Percentiles rank a stretch among this genome's conserved stretches.
Evolutionary conservation across 192 early-diverging fungal genomes (phyloP).

Genomic region (Coemansia sp.): DNA sequence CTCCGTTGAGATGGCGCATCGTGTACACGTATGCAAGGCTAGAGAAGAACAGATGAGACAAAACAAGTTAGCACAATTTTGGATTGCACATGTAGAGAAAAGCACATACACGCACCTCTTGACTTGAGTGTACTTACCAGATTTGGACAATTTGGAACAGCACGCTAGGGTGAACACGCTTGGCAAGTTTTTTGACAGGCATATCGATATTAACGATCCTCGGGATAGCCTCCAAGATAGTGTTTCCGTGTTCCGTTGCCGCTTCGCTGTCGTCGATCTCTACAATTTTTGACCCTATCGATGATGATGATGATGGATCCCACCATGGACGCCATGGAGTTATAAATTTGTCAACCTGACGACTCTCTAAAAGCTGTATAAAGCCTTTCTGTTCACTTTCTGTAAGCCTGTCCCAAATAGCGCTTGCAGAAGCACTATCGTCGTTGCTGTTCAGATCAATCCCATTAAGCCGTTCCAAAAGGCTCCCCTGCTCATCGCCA

Average conservation of each 20-base stretch:
- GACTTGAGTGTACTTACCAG: conserved; percentile 11
- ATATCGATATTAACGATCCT: conserved; percentile 23
- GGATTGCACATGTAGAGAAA: too few relatives aligned
- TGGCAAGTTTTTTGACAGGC: conserved; percentile 15
- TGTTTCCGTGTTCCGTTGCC: neutral
- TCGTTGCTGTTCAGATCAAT: conserved; percentile 19
- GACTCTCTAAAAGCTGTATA: conserved; percentile 14
- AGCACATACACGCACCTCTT: too few relatives aligned
- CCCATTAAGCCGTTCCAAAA: conserved; percentile 28
- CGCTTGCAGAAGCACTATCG: conserved; percentile 3
- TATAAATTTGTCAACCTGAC: conserved; percentile 19
- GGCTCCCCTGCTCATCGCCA: neutral
- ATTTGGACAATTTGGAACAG: conserved; percentile 42
- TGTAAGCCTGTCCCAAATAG: conserved; percentile 35
- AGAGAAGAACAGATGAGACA: neutral
- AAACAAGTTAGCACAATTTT: neutral
- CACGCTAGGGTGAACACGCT: conserved; percentile 45
- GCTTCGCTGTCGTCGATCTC: conserved; percentile 4
- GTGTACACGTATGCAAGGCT: conserved; percentile 46
- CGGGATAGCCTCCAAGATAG: conserved; percentile 4
- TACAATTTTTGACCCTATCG: conserved; percentile 7
- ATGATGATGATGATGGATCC: neutral
- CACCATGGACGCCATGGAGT: conserved; percentile 47
- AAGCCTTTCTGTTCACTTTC: conserved; percentile 26
- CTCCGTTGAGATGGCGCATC: conserved; percentile 48